Percentiles rank a stretch among this genome's conserved stretches.
Conservation (phyloP, 225 moss, liverwort and hornwort genomes). For the Sphagnum contortum region DNA sequence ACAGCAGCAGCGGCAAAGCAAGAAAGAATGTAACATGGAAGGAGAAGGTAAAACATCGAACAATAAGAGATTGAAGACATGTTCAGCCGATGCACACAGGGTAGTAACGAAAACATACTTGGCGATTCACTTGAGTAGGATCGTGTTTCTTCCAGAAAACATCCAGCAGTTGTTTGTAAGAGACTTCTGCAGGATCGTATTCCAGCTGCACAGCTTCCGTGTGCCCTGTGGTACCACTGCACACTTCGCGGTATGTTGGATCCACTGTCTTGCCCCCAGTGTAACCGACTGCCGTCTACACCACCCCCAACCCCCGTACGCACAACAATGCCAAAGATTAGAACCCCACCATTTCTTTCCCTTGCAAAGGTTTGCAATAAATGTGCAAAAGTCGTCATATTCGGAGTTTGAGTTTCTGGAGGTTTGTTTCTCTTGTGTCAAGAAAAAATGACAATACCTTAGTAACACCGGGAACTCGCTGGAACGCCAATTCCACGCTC, state of each 20-base stretch:
- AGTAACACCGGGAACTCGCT: neutral
- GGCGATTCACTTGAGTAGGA: conserved; percentile 77
- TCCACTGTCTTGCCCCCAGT: conserved; percentile 37
- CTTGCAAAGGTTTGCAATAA: too few species aligned
- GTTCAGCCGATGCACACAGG: too few species aligned
- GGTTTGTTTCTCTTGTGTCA: too few species aligned
- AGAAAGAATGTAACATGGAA: neutral
- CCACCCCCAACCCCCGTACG: conserved; percentile 32
- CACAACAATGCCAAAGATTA: too few species aligned
- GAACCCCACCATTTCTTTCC: too few species aligned
- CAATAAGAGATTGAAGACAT: neutral
- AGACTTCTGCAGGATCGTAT: conserved; percentile 43
- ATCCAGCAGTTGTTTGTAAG: conserved; percentile 43
- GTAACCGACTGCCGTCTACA: conserved; percentile 40
- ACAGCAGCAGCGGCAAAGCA: neutral
- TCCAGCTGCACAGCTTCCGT: conserved; percentile 72
- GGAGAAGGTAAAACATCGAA: neutral
- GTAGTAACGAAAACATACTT: too few species aligned
- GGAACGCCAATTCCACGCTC: conserved; percentile 1
- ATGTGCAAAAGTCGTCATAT: too few species aligned
- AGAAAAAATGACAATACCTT: too few species aligned
- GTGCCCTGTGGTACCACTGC: conserved; percentile 45
- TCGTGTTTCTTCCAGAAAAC: conserved; percentile 76
- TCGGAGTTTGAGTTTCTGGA: too few species aligned
- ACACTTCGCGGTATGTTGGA: conserved; percentile 46